Base-by-base conservation (phyloP, 371 early-diverging fungal species). In the Actinomortierella ambigua region DNA sequence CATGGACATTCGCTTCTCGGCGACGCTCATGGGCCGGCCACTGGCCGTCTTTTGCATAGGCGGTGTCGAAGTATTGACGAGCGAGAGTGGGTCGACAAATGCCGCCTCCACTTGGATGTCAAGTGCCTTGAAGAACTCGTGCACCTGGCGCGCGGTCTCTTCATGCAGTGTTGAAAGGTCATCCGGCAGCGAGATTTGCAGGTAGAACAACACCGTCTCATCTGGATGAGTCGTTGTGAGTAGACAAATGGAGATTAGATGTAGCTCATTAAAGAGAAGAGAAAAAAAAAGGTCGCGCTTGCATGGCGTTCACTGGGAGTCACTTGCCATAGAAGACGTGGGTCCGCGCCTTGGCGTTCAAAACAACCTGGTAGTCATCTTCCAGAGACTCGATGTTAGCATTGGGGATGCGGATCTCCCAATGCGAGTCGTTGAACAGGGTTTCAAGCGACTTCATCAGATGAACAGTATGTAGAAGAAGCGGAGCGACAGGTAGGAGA, bases 51-150 rank as follows among this genome's bases (percentile, higher is more conserved):
- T 66, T 29, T 53, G 50, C 64, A 57, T 51, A 6, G 34, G 34
- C 11, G 34, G 34, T 34, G 34, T 34, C 3, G 8, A 8, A 18
- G 47, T 53, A 23, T 50, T 58, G 6, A 55, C 69, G 15, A 73
- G 61, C 6, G 70, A 56, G 8, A 61, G 50, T 28, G 75, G 52
- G 51, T 84, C 87, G 2, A 76, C 69, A 63, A 83, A 80, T 6
- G 84, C 79, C 0, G 87, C 84, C 57, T 86, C 87, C 11, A 86
- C 65, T 27, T 84, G 83, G n/a, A 86, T 81, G 65, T 86, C 87
- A 4, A 86, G 78, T 17, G 81, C 77, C 29, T 80, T 73, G 46
- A 78, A 86, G 53, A 86, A 83, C 1, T 76, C 62, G 18, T 59
- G 50, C 55, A 73, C 68, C 24, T 67, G 63, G 18, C 57, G 55